Evolutionary conservation across 768 basidiomycete genomes (phyloP).

Genomic region (Lepiota brunneoincarnata): DNA sequence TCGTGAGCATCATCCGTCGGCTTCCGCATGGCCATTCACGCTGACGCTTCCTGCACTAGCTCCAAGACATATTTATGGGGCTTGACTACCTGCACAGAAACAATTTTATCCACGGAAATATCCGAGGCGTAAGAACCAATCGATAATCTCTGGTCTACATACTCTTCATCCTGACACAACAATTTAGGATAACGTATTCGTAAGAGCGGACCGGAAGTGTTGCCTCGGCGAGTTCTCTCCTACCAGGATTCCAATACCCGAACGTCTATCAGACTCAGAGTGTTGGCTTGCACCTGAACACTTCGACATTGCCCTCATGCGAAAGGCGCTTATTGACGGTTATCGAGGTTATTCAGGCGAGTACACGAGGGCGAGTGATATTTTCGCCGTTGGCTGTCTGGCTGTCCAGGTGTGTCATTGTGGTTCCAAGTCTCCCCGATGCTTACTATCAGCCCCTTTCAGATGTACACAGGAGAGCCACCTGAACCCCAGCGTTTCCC

Average conservation of each 20-base stretch:
- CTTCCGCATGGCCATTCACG: background rate
- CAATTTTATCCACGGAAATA: constrained; percentile 19
- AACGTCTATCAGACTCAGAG: constrained; percentile 13
- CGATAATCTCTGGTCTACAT: background rate
- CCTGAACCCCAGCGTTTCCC: constrained; percentile 15
- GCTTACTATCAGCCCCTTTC: background rate
- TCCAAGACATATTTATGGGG: constrained; percentile 16
- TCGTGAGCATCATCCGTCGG: background rate
- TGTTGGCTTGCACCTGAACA: constrained; percentile 23
- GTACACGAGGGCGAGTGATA: constrained; percentile 21
- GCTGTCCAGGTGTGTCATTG: constrained; percentile 17
- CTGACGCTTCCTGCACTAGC: background rate
- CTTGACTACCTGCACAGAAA: constrained; percentile 20
- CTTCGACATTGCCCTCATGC: constrained; percentile 13
- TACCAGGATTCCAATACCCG: constrained; percentile 14
- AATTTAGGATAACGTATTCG: constrained; percentile 19
- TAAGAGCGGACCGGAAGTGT: constrained; percentile 17
- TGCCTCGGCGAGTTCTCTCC: constrained; percentile 22
- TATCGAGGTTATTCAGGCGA: constrained; percentile 24
- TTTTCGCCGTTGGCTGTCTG: constrained; percentile 22
- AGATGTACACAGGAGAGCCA: constrained; percentile 18
- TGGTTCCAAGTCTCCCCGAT: background rate
- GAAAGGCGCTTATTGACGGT: constrained; percentile 17
- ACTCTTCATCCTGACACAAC: background rate
- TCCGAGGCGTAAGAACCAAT: constrained; percentile 15